phyloP scores from a whole-genome alignment of 73 alveolate genomes.

The Blepharisma stoltei region DNA sequence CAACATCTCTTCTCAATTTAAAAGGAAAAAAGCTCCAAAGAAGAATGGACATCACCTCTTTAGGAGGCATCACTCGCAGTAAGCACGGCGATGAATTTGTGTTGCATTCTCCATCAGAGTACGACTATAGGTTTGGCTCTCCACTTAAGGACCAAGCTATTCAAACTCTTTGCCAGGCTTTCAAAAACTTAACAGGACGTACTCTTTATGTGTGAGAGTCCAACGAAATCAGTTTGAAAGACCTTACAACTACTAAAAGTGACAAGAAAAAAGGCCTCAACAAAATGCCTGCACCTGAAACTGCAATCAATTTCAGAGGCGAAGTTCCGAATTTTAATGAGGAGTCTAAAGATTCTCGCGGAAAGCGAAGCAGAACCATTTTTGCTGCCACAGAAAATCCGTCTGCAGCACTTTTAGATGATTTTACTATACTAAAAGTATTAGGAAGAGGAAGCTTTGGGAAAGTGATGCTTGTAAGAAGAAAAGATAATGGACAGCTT shows the following conservation, averaged over 20 bases:
- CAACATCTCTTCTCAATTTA: neutral
- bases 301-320: conserved; percentile 22
- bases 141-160: conserved; percentile 26
- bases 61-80: conserved; percentile 37
- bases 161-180: conserved; percentile 3
- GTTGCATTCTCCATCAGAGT: conserved; percentile 61
- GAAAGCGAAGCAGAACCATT: conserved; percentile 32
- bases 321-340: neutral
- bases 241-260: conserved; percentile 65
- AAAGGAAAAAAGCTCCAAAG: conserved; percentile 19
- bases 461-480: conserved; percentile 77
- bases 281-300: conserved; percentile 51
- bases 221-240: conserved; percentile 52
- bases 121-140: conserved; percentile 68
- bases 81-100: conserved; percentile 58
- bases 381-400: conserved; percentile 54
- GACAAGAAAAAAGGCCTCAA: conserved; percentile 60
- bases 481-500: conserved; percentile 52
- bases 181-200: neutral
- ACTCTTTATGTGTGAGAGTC: conserved; percentile 40
- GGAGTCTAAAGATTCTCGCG: conserved; percentile 27
- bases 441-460: conserved; percentile 90
- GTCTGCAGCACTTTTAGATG: conserved; percentile 48
- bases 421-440: conserved; percentile 59
- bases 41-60: neutral